Evolutionary conservation across 257 asterid genomes (phyloP), one percentile per base, ranked within the genome.

Genomic region (Lantana camara): DNA sequence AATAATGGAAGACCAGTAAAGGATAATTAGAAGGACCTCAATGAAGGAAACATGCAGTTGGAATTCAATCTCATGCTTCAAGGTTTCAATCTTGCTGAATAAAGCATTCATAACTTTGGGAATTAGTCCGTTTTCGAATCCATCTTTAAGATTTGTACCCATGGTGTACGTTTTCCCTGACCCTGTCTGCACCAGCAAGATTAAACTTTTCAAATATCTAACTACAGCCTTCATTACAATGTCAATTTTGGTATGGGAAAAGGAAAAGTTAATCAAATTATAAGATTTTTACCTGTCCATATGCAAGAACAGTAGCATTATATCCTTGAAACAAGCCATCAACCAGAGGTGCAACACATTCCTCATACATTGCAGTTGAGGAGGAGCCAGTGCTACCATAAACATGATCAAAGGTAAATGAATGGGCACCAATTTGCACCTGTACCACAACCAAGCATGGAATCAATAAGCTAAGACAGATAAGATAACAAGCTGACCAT

Each of bases 251-350:
- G n/a, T n/a, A 11, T 41, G 16, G 4, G 16, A 14, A 34, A 7
- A 35, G 21, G 12, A 54, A 21, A 21, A 57, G 41, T 19, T 50
- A n/a, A 37, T 9, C 3, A 16, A 38, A 30, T 29, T 15, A 35
- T 63, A 50, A 27, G 42, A 30, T 34, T 66, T 34, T 66, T 70
- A 85, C 93, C 87, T 85, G 93, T 16, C 93, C 93, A 59, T 85
- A 85, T 46, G 93, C 89, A 52, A 85, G 77, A 73, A 85, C 93
- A 50, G 93, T 85, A 14, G 93, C 93, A 77, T 85, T 85, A 60
- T 85, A 85, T 66, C 93, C 93, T 76, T 85, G 89, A 72, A 85
- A 82, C 72, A 85, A 66, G 32, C 93, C 85, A 59, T 85, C 93
- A 50, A 85, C 89, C 37, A 85, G 77, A 61, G 89, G 89, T 60